Conservation (phyloP, 495 filamentous ascomycete genomes). For the Annulohypoxylon nitens region DNA sequence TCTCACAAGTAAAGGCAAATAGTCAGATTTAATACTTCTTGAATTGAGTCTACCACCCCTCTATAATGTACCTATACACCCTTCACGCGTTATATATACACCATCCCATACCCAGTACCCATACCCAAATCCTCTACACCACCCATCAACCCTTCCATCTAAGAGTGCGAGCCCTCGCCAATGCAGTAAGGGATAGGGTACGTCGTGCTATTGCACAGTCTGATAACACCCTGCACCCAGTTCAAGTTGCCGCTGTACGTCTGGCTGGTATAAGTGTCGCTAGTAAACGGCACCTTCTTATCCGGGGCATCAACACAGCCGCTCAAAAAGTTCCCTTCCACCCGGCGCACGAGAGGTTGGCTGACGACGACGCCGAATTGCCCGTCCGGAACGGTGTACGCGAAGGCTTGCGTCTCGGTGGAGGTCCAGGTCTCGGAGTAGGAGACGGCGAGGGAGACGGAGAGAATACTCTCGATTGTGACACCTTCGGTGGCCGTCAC, state of each 20-base stretch:
- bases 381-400: neutral
- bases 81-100: too few species aligned
- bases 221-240: neutral
- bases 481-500: neutral
- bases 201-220: neutral
- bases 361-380: neutral
- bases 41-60: too few species aligned
- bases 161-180: neutral
- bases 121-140: neutral
- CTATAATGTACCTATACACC: too few species aligned
- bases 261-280: neutral
- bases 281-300: neutral
- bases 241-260: neutral
- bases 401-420: neutral
- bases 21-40: too few species aligned
- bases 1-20: too few species aligned
- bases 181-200: neutral
- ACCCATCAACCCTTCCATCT: neutral
- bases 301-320: neutral
- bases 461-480: neutral
- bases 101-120: neutral
- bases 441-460: neutral
- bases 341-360: neutral
- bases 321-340: neutral
- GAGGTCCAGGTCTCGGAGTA: neutral